Evolutionary conservation across 495 filamentous ascomycete species (phyloP), one percentile per base, ranked within the genome.

Genomic region (Stereocaulon alpinum): DNA sequence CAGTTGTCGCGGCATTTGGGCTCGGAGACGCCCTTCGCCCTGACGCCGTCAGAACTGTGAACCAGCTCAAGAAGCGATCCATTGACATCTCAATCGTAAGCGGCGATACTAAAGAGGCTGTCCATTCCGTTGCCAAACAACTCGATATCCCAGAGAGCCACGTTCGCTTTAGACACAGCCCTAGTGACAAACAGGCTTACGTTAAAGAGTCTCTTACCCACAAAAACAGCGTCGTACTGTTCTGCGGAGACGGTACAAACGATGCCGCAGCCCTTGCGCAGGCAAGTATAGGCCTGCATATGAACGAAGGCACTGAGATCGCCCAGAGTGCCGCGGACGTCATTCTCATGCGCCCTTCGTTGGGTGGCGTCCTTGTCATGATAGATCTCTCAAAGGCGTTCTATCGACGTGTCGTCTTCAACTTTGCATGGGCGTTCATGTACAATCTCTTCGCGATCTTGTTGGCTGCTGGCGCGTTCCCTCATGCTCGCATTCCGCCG

Each of bases 201-300:
- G 72, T 89, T 53, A 69, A 82, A 51, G 43, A 67, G 10, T 63
- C 80, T 55, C 59, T 34, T 51, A 61, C 69, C 9, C 60, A 76
- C 17, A 56, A 48, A 4, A 40, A 45, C 6, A 30, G 32, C 18
- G 41, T 37, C 4, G 76, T 89, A 22, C 61, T 91, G 18, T 91
- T 92, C 70, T 77, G 78, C 63, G 88, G 88, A 45, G 88, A 93
- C 64, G 88, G 88, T 9, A 88, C 86, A 4, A 93, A 93, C 69
- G 88, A 91, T 67, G 86, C 88, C 0, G 74, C 84, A 14, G 87
- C 88, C 2, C 76, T 93, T 6, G 80, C 85, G 3, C 77, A 81
- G 63, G 86, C 88, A n/a, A 80, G 80, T 29, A 81, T 93, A 60
- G 88, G 88, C 51, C 70, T 90, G 4, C 85, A 88, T 63, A 78